Evolutionary conservation across 208 protist genomes (phyloP), one percentile per base, ranked within the genome.

Genomic region (Leishmania aethiopica): DNA sequence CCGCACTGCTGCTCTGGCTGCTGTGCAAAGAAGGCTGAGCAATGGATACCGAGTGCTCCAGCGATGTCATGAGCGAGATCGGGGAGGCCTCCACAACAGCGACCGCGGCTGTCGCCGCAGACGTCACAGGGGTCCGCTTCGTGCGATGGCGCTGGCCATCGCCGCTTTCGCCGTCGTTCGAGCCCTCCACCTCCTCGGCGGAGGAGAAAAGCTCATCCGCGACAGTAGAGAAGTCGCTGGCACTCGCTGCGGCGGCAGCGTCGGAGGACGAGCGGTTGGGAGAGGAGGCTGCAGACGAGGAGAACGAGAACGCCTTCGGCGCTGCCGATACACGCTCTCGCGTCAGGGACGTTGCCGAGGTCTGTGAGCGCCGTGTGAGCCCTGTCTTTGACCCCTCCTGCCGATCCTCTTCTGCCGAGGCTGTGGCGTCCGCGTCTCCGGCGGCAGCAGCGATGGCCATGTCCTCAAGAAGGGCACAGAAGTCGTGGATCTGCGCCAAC

Each of bases 121-220:
- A n/a, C 19, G 15, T 51, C 51, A 64, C 70, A 53, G 42, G 25
- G 22, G 28, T 53, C 22, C 35, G 25, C 45, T 53, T 45, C 13
- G 37, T 6, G 28, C 70, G 42, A 32, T 62, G 51, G 1, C 35
- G 75, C 53, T 67, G 64, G 42, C 45, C 75, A 60, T 80, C 59
- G 32, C 47, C 22, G 28, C 40, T 45, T 64, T 45, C 75, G 32
- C 35, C 32, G 35, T 7, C 35, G 49, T 75, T 76, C 19, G 51
- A 59, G 25, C 81, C 82, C 66, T 70, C 82, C 47, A 59, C 77
- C 45, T 86, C 77, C 60, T 82, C 78, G 0, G 64, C 82, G 25
- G 82, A 82, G 10, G 74, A 79, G 42, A 86, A 82, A 10, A 82
- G 62, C 35, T 86, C 77, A 42, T 78, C 82, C 2, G 77, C 77